These are phyloP conservation scores for Prinsepia uniflora DNA, from an alignment of 306 rosid genomes.

Conservation along the genomic window DNA sequence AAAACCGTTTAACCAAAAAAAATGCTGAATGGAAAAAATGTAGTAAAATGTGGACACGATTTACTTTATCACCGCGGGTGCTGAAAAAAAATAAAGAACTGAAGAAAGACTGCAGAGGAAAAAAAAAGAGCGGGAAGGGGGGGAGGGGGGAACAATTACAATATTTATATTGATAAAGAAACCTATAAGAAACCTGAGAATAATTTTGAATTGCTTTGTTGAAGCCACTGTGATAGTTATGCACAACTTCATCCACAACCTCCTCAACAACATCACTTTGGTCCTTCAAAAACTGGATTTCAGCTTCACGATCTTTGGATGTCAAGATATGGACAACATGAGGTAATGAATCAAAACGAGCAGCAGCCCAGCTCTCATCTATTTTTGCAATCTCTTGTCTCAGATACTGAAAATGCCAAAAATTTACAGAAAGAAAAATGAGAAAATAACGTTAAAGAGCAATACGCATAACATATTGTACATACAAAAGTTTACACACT, in stretches of 20 bases:
- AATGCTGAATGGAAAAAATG: too few species aligned
- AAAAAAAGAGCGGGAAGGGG: too few species aligned
- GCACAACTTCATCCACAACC: conserved; percentile 99
- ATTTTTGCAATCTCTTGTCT: conserved; percentile 71
- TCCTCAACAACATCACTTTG: conserved; percentile 96
- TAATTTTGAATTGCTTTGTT: conserved; percentile 98
- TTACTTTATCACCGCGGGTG: not conserved
- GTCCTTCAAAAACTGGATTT: conserved; percentile 75
- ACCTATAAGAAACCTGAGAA: conserved; percentile 96
- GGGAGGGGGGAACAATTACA: not conserved
- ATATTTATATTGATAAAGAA: not conserved
- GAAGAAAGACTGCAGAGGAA: not conserved
- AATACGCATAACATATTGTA: not conserved
- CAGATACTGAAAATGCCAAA: conserved; percentile 62
- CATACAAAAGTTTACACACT: not conserved
- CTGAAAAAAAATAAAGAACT: not conserved
- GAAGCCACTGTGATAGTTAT: conserved; percentile 90
- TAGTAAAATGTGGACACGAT: too few species aligned
- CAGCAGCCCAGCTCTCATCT: conserved; percentile 88
- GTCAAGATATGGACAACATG: conserved; percentile 98
- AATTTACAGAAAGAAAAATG: conserved; percentile 23
- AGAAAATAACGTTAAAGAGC: not conserved
- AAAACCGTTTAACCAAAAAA: too few species aligned
- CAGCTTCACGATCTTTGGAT: conserved; percentile 92
- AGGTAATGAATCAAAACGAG: conserved; percentile 98